Evolutionary conservation across 495 filamentous ascomycete species (phyloP).

Genomic region (Lindgomyces ingoldianus): DNA sequence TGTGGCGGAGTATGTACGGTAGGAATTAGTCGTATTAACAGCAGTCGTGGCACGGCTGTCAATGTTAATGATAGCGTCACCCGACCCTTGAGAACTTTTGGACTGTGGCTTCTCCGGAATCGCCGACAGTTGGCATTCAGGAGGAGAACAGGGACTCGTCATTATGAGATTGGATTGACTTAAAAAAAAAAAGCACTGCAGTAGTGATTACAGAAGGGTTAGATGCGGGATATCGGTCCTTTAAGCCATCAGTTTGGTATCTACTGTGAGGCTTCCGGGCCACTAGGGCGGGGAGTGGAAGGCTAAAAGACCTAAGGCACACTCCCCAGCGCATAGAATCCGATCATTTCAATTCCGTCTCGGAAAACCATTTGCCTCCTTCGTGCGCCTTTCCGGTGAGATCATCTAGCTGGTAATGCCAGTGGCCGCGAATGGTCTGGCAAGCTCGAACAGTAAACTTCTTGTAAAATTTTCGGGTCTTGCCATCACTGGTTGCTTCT

Average conservation of each 20-base stretch:
- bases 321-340: background rate
- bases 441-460: slow-evolving; percentile 10
- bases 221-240: background rate
- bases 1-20: slow-evolving; percentile 10
- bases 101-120: background rate
- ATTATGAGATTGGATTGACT: background rate
- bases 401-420: slow-evolving; percentile 29
- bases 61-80: slow-evolving; percentile 10
- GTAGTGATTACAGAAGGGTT: background rate
- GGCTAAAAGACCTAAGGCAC: background rate
- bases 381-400: slow-evolving; percentile 7
- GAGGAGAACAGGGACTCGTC: background rate
- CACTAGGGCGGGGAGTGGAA: background rate
- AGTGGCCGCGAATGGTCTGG: slow-evolving; percentile 6
- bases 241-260: background rate
- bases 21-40: background rate
- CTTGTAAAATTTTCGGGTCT: background rate
- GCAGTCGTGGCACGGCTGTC: slow-evolving; percentile 12
- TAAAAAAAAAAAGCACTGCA: background rate
- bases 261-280: background rate
- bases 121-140: background rate
- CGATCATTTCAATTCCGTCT: slow-evolving; percentile 4
- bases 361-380: slow-evolving; percentile 16
- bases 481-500: background rate
- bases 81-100: background rate